These are phyloP conservation scores for Trypanosoma vivax DNA, from an alignment of 208 protist genomes.

Conservation along the genomic window DNA sequence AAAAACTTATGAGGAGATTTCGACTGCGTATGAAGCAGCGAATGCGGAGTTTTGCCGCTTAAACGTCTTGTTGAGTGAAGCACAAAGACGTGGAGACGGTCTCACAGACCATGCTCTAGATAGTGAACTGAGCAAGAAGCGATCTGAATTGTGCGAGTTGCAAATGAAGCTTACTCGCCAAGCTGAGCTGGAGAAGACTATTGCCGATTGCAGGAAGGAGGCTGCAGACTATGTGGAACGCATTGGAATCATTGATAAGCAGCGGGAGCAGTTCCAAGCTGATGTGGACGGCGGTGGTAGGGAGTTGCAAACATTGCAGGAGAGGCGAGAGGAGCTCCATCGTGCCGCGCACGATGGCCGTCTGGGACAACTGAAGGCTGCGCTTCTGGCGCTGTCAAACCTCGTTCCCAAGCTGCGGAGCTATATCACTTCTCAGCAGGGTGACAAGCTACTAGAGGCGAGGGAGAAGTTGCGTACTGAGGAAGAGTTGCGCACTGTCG, in stretches of 20 bases:
- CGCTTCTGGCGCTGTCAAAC: background rate
- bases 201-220: conserved; percentile 24
- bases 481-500: background rate
- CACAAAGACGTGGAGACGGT: conserved; percentile 41
- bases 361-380: conserved; percentile 10
- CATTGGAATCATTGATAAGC: conserved; percentile 26
- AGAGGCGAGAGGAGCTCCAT: conserved; percentile 10
- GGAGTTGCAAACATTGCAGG: conserved; percentile 8
- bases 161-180: conserved; percentile 36
- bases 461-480: conserved; percentile 19
- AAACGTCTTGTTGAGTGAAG: conserved; percentile 49
- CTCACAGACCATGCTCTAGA: conserved; percentile 20
- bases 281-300: conserved; percentile 3
- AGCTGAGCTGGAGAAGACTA: conserved; percentile 26
- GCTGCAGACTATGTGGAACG: conserved; percentile 19
- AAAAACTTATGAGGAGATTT: conserved; percentile 45
- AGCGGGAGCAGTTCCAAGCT: conserved; percentile 1
- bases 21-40: conserved; percentile 38
- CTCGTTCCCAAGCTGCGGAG: conserved; percentile 31
- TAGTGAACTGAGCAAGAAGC: conserved; percentile 28
- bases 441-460: conserved; percentile 16
- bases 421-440: conserved; percentile 21
- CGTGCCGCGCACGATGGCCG: background rate
- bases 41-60: conserved; percentile 42
- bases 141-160: conserved; percentile 27